Evolutionary conservation across 768 basidiomycete species (phyloP).

Genomic region (Termitomyces sp.): DNA sequence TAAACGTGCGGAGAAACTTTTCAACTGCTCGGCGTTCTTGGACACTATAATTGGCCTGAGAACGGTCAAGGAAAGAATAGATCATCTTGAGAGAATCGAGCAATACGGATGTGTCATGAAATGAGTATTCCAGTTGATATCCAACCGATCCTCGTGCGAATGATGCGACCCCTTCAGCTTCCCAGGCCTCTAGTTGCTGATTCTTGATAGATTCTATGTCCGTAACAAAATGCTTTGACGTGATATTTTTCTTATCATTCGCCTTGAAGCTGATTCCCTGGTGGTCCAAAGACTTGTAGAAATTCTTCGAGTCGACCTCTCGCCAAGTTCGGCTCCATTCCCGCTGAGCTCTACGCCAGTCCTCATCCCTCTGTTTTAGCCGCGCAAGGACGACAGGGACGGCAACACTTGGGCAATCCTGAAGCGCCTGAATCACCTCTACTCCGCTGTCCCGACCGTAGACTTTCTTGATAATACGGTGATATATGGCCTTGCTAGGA

Average conservation of each 20-base stretch:
- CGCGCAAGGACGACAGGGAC: slow-evolving; percentile 90
- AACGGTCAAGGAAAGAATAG: slow-evolving; percentile 88
- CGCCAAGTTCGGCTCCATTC: slow-evolving; percentile 98
- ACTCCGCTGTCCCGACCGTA: slow-evolving; percentile 78
- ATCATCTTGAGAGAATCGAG: slow-evolving; percentile 90
- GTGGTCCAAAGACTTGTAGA: slow-evolving; percentile 96
- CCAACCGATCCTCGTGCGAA: slow-evolving; percentile 50
- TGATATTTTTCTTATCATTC: slow-evolving; percentile 93
- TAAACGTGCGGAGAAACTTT: slow-evolving; percentile 78
- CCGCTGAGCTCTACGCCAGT: slow-evolving; percentile 91
- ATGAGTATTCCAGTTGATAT: slow-evolving; percentile 76
- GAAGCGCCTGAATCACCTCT: slow-evolving; percentile 83
- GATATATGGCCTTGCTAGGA: slow-evolving; percentile 81
- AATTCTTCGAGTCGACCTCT: slow-evolving; percentile 95
- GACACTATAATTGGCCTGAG: slow-evolving; percentile 68
- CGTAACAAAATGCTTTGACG: slow-evolving; percentile 75
- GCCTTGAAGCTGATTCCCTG: slow-evolving; percentile 93
- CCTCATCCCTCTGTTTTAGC: slow-evolving; percentile 92
- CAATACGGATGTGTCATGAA: slow-evolving; percentile 77
- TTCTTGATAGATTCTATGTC: slow-evolving; percentile 74
- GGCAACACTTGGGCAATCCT: slow-evolving; percentile 87
- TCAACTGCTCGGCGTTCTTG: slow-evolving; percentile 84
- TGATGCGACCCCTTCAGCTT: slow-evolving; percentile 32
- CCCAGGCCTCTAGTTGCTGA: slow-evolving; percentile 48
- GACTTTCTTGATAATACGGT: slow-evolving; percentile 90